Evolutionary conservation across 2,329 filamentous ascomycete species (phyloP), one percentile per base, ranked within the genome.

Genomic region (Ophiocordyceps camponoti-leonardi): DNA sequence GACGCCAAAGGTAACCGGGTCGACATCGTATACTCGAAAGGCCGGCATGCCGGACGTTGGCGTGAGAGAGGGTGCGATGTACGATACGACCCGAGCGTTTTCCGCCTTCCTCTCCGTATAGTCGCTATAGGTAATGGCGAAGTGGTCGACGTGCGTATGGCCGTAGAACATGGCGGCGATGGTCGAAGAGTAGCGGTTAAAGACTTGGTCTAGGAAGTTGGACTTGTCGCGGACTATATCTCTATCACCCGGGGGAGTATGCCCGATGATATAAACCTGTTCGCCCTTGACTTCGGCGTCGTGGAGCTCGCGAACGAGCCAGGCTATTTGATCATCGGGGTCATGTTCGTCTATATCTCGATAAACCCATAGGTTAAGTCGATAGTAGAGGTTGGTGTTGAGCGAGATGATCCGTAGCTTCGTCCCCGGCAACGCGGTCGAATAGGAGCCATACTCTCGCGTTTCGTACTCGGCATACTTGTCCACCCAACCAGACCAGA

Each of bases 301-400:
- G 44, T 72, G 65, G 0, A 79, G 67, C 52, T 79, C 69, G 4
- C 52, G 45, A 6, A 73, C 67, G 8, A 79, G 62, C 70, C 73
- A 77, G 16, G 63, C 58, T 4, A 78, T 61, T 53, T 76, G 68
- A 13, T 62, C 62, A 52, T 65, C 65, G 2, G 72, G 72, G 52
- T 77, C 73, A 18, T 56, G 62, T 69, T 70, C 2, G 64, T 62
- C 43, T 31, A 44, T 46, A 31, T 68, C 62, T 49, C 68, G 61
- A 52, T 74, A 77, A 33, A 72, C 53, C 61, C 68, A 74, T 54
- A 69, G 73, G 58, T 79, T 78, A 47, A 67, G 58, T 18, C 63
- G 66, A 56, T 78, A 77, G 58, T 70, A 76, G 47, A 77, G 55
- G 53, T 77, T 74, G 22, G 71, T 76, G 60, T 73, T 77, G 51